Evolutionary conservation across 2,329 filamentous ascomycete species (phyloP).

Genomic region (Lizonia empirigonia): DNA sequence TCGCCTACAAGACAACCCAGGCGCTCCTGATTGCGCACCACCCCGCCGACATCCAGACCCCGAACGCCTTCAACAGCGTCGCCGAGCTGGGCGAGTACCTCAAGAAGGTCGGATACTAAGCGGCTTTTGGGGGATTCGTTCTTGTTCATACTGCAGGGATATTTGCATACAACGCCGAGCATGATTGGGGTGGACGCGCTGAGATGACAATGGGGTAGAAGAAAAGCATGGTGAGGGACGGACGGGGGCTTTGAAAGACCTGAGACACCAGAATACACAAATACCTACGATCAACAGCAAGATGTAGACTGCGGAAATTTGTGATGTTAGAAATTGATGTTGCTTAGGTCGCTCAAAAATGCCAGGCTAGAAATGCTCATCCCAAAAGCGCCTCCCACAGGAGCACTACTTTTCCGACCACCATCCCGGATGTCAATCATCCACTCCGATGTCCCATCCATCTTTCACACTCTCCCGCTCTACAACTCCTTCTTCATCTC

Average conservation of each 20-base stretch:
- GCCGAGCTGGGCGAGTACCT: conserved; percentile 89
- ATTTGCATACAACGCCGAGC: conserved; percentile 41
- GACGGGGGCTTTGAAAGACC: conserved; percentile 1
- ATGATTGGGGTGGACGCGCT: conserved; percentile 4
- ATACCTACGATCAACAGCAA: neutral
- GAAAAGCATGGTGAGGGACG: neutral
- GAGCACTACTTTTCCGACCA: neutral
- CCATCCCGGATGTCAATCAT: too few species aligned
- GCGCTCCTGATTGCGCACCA: conserved; percentile 90
- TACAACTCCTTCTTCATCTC: conserved; percentile 49
- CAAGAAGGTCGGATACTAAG: conserved; percentile 75
- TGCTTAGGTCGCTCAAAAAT: conserved; percentile 16
- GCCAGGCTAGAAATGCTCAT: conserved; percentile 23
- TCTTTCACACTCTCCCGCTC: neutral
- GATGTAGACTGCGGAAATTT: neutral
- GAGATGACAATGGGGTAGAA: neutral
- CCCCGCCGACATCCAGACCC: conserved; percentile 72
- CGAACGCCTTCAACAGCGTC: conserved; percentile 77
- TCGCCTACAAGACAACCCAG: conserved; percentile 84
- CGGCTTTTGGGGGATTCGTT: conserved; percentile 30
- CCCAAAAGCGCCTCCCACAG: neutral
- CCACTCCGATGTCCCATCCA: too few species aligned
- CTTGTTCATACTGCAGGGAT: conserved; percentile 34
- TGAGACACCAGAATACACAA: conserved; percentile 20
- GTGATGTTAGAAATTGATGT: neutral